Evolutionary conservation across 805 yeast genomes (phyloP).

Genomic region (Debaryomyces hansenii): DNA sequence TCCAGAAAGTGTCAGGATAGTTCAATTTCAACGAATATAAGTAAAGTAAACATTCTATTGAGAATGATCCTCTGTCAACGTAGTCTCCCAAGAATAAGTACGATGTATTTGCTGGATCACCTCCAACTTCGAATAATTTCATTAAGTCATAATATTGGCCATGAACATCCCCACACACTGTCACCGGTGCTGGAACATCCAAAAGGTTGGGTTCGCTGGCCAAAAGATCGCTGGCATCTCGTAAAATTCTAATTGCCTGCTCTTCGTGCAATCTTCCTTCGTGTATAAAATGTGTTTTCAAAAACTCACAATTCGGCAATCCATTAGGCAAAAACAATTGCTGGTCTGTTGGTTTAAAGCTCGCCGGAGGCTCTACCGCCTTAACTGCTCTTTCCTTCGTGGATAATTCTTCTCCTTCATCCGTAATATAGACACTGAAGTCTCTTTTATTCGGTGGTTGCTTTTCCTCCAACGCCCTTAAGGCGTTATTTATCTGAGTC

Average conservation of each 20-base stretch:
- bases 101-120: constrained; percentile 73
- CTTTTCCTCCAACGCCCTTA: constrained; percentile 56
- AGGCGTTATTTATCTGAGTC: constrained; percentile 59
- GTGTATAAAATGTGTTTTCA: constrained; percentile 68
- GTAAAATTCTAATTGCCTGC: constrained; percentile 69
- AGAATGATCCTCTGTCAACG: constrained; percentile 91
- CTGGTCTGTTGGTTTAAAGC: constrained; percentile 61
- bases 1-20: constrained; percentile 70
- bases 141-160: constrained; percentile 91
- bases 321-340: constrained; percentile 65
- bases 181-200: constrained; percentile 86
- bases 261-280: constrained; percentile 78
- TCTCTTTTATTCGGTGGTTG: constrained; percentile 26
- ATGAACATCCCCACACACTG: constrained; percentile 96
- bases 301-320: constrained; percentile 68
- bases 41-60: constrained; percentile 77
- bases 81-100: constrained; percentile 91
- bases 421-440: constrained; percentile 48
- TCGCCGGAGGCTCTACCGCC: constrained; percentile 66
- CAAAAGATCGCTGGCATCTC: constrained; percentile 63
- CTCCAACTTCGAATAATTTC: constrained; percentile 92
- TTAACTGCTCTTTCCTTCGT: constrained; percentile 60
- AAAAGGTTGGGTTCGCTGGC: constrained; percentile 75
- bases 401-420: constrained; percentile 55
- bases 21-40: constrained; percentile 77